Percentiles rank a stretch among this genome's conserved stretches.
Evolutionary conservation across 2,329 filamentous ascomycete genomes (phyloP).

Genomic region (Aspergillus terreus): DNA sequence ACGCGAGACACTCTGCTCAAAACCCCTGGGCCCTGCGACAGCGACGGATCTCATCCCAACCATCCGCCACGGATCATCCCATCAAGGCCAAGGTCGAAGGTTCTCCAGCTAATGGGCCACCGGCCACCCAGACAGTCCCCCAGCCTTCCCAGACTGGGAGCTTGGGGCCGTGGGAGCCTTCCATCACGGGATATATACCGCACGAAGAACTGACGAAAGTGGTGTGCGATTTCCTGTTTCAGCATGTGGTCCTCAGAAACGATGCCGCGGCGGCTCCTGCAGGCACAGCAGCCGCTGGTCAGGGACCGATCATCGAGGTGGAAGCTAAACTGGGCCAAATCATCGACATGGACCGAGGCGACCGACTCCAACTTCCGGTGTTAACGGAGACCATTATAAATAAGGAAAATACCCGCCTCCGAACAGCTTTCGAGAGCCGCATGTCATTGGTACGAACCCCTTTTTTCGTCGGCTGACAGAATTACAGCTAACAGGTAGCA

Average conservation of each 20-base stretch:
- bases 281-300: constrained; percentile 55
- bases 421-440: constrained; percentile 73
- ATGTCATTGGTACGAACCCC: constrained; percentile 73
- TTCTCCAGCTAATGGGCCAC: constrained; percentile 28
- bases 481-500: constrained; percentile 41
- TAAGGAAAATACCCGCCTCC: constrained; percentile 48
- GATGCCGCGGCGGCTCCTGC: constrained; percentile 56
- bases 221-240: constrained; percentile 78
- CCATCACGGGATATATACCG: constrained; percentile 67
- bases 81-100: constrained; percentile 17
- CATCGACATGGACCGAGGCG: constrained; percentile 67
- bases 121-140: constrained; percentile 12
- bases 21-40: constrained; percentile 22
- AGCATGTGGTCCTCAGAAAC: constrained; percentile 64
- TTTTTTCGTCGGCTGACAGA: constrained; percentile 9
- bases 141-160: constrained; percentile 23
- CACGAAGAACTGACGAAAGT: constrained; percentile 70
- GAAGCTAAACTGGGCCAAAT: constrained; percentile 90
- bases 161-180: constrained; percentile 48
- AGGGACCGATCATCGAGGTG: constrained; percentile 77
- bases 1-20: constrained; percentile 21
- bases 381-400: constrained; percentile 67
- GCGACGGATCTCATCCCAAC: constrained; percentile 15
- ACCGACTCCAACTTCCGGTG: constrained; percentile 65
- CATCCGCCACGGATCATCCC: constrained; percentile 14